Evolutionary conservation across 208 protist species (phyloP).

Genomic region (Zelonia costaricensis): DNA sequence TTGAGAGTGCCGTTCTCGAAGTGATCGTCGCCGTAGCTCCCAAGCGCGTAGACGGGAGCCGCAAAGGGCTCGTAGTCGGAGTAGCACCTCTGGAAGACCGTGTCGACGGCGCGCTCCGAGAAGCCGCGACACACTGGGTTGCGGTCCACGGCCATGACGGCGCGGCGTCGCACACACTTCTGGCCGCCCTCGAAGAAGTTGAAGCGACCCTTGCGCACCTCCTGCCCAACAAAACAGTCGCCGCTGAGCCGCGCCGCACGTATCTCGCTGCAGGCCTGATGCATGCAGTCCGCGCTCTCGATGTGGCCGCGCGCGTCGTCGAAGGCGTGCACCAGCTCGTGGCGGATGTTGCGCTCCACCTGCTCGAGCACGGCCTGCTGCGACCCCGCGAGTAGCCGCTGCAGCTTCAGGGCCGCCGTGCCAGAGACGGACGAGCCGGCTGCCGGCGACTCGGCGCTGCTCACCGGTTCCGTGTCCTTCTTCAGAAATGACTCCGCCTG

Average conservation of each 20-base stretch:
- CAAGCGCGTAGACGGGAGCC: constrained; percentile 79
- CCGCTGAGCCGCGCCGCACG: constrained; percentile 93
- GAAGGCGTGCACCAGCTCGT: constrained; percentile 95
- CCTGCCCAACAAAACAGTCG: constrained; percentile 84
- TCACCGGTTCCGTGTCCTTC: constrained; percentile 11
- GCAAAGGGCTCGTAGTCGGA: constrained; percentile 90
- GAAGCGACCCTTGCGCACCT: constrained; percentile 72
- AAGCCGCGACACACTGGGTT: constrained; percentile 89
- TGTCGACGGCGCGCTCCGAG: constrained; percentile 81
- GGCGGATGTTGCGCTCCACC: constrained; percentile 83
- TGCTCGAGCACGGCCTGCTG: constrained; percentile 37
- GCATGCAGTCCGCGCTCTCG: constrained; percentile 87
- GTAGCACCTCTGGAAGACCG: constrained; percentile 78
- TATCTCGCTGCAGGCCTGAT: constrained; percentile 95
- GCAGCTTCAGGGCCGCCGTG: not conserved
- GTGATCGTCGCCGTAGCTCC: constrained; percentile 69
- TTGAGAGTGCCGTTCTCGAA: constrained; percentile 44
- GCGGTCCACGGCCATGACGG: constrained; percentile 80
- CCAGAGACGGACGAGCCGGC: not conserved
- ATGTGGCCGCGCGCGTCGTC: constrained; percentile 91
- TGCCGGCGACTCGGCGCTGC: constrained; percentile 4
- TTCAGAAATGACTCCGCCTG: constrained; percentile 16
- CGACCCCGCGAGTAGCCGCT: constrained; percentile 17
- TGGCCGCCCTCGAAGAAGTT: constrained; percentile 63
- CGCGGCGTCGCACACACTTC: constrained; percentile 89